phyloP scores from a whole-genome alignment of 441 rosid species.

The Bocquillonia castaneifolia region DNA sequence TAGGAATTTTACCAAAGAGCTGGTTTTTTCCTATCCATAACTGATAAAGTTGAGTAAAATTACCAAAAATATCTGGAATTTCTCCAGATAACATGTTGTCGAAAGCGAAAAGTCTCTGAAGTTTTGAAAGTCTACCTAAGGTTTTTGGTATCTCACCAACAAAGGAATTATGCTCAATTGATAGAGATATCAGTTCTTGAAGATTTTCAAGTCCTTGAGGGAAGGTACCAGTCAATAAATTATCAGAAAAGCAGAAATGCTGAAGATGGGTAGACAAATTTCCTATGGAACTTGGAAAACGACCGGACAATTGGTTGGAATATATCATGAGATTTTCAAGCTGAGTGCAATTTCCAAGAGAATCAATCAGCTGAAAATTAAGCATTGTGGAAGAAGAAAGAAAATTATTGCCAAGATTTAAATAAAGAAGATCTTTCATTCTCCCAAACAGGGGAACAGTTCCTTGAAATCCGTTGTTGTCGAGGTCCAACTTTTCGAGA shows the following conservation, averaged over 20 bases:
- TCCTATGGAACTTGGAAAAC: neutral
- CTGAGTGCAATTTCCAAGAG: neutral
- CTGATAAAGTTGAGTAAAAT: neutral
- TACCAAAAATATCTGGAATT: conserved; percentile 2
- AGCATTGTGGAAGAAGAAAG: neutral
- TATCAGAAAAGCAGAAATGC: neutral
- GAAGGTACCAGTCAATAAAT: neutral
- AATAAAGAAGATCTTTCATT: neutral
- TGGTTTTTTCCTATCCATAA: neutral
- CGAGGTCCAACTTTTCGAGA: neutral
- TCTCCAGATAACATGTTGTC: neutral
- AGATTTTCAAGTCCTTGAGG: neutral
- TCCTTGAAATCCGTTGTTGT: neutral
- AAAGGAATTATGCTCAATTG: neutral
- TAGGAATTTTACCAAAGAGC: neutral
- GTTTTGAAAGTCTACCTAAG: neutral
- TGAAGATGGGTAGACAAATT: neutral
- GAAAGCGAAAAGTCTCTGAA: neutral
- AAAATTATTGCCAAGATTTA: neutral
- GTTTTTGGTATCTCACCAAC: neutral
- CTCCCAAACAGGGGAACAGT: neutral
- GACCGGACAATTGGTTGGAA: neutral
- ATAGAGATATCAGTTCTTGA: neutral
- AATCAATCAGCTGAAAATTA: neutral
- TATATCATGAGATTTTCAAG: neutral